Evolutionary conservation across 202 grass and related monocot species (phyloP).

Genomic region (Elaeis oleifera): DNA sequence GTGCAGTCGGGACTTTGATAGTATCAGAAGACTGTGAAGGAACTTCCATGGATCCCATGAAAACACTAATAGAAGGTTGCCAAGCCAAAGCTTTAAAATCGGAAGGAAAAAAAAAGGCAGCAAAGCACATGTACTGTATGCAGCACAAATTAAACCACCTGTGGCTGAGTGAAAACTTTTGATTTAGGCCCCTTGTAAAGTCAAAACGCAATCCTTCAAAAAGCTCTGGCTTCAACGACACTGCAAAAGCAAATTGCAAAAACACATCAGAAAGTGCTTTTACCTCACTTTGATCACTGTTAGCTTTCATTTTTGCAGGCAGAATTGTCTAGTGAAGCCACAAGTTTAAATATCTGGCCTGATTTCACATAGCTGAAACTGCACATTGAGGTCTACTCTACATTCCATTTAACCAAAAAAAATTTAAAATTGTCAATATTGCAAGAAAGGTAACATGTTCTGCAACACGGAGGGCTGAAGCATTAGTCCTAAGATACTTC

Average conservation of each 20-base stretch:
- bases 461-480: too few species aligned
- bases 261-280: slow-evolving; percentile 10
- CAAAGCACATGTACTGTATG: too few species aligned
- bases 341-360: too few species aligned
- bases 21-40: slow-evolving; percentile 39
- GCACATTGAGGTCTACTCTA: too few species aligned
- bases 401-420: too few species aligned
- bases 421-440: too few species aligned
- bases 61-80: slow-evolving; percentile 18
- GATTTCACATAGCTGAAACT: too few species aligned
- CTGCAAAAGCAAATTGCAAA: neutral
- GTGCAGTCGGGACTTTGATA: slow-evolving; percentile 42
- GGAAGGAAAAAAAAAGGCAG: neutral
- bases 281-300: neutral
- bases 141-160: slow-evolving; percentile 25
- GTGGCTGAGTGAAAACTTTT: slow-evolving; percentile 45
- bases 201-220: slow-evolving; percentile 58
- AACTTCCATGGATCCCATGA: slow-evolving; percentile 52
- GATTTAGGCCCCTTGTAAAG: slow-evolving; percentile 36
- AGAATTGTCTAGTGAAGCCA: too few species aligned
- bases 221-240: slow-evolving; percentile 36
- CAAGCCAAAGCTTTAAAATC: neutral
- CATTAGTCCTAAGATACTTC: too few species aligned
- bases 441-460: too few species aligned
- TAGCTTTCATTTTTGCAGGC: too few species aligned